phyloP scores from a whole-genome alignment of 805 yeast genomes.

The Saccharomycopsis sp. region DNA sequence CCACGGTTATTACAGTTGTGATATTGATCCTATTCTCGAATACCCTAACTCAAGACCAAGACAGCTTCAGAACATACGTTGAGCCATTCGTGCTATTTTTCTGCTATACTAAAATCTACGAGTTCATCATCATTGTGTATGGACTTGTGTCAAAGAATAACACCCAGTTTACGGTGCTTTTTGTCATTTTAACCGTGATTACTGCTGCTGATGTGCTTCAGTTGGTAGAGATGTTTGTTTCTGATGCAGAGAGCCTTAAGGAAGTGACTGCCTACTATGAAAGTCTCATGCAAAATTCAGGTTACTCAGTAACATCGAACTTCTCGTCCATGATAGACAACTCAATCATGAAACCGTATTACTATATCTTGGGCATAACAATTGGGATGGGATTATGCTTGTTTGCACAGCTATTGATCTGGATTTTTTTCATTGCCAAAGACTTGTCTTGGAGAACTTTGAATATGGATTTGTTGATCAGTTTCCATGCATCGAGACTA shows the following conservation, averaged over 20 bases:
- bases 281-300: neutral
- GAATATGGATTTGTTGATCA: neutral
- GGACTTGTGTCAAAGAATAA: neutral
- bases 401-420: neutral
- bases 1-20: neutral
- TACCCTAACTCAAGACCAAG: neutral
- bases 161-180: neutral
- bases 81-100: neutral
- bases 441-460: neutral
- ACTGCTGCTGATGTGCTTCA: neutral
- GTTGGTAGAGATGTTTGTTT: neutral
- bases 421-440: neutral
- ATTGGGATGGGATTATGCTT: neutral
- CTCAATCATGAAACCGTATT: neutral
- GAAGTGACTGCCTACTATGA: neutral
- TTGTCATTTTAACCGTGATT: neutral
- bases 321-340: neutral
- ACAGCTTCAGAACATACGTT: neutral
- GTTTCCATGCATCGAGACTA: neutral
- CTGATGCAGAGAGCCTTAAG: neutral
- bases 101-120: neutral
- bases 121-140: slow-evolving; percentile 1
- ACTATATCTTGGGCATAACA: neutral
- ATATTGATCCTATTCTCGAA: neutral
- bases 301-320: neutral